phyloP scores from a whole-genome alignment of 805 yeast species.

The Teunomyces aglyptinius region DNA sequence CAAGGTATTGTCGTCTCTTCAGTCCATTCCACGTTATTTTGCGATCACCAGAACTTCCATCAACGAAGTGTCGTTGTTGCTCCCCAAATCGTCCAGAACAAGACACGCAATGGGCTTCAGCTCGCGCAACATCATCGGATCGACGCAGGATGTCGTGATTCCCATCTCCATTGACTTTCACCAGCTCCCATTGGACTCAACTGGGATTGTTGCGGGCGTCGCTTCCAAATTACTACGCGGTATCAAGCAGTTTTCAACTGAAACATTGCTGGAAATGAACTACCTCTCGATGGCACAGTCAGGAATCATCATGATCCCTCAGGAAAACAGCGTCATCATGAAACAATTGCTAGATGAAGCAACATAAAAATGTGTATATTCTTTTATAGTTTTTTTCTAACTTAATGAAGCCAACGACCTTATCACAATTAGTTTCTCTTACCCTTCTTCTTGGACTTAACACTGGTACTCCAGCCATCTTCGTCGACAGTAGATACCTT shows the following conservation, averaged over 20 bases:
- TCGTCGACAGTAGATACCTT: conserved; percentile 39
- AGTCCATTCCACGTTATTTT: conserved; percentile 43
- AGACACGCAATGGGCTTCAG: conserved; percentile 40
- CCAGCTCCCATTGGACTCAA: conserved; percentile 53
- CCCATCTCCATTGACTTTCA: conserved; percentile 57
- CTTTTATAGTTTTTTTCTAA: neutral
- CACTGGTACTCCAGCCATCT: conserved; percentile 47
- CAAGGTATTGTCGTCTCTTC: conserved; percentile 27
- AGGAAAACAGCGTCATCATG: conserved; percentile 42
- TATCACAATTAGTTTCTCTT: conserved; percentile 17
- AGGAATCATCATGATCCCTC: conserved; percentile 59
- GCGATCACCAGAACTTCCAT: conserved; percentile 52
- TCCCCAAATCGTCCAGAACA: conserved; percentile 41
- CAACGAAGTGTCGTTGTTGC: conserved; percentile 48
- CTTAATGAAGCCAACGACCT: neutral
- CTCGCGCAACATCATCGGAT: conserved; percentile 48
- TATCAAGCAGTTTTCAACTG: conserved; percentile 14
- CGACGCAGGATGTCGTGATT: conserved; percentile 53
- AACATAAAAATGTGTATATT: neutral
- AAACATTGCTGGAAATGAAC: conserved; percentile 46
- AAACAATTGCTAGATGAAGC: conserved; percentile 17
- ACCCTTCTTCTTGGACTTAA: conserved; percentile 39
- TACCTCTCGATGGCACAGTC: conserved; percentile 61
- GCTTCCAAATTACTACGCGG: conserved; percentile 48
- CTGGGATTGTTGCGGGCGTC: conserved; percentile 67